Conservation (phyloP, 805 yeast species). For the Kluyveromyces dobzhanskii region DNA sequence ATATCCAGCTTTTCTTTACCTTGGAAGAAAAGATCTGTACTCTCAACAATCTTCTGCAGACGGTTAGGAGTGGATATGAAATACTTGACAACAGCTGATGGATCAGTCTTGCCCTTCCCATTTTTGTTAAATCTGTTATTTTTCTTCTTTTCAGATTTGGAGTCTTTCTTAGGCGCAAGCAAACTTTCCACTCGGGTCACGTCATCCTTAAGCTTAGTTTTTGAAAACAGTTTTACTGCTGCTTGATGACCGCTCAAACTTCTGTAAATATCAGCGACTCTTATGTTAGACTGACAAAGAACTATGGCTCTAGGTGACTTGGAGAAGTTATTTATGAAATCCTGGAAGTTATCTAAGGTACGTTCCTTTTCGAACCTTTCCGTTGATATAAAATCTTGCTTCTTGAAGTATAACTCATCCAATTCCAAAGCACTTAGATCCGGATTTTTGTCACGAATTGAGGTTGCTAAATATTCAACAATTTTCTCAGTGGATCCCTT, state of each 20-base stretch:
- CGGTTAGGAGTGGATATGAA: constrained; percentile 27
- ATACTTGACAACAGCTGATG: constrained; percentile 13
- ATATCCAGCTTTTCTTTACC: constrained; percentile 31
- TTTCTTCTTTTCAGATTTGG: constrained; percentile 1
- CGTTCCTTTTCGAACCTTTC: constrained; percentile 46
- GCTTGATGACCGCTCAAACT: constrained; percentile 45
- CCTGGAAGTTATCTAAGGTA: constrained; percentile 44
- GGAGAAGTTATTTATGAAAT: constrained; percentile 46
- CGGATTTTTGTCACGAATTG: constrained; percentile 50
- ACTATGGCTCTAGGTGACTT: constrained; percentile 36
- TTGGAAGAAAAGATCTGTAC: constrained; percentile 20
- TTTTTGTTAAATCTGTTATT: constrained; percentile 10
- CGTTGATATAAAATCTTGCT: constrained; percentile 52
- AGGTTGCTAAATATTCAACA: constrained; percentile 57
- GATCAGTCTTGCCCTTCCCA: constrained; percentile 3
- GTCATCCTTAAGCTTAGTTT: constrained; percentile 65
- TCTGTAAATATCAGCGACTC: constrained; percentile 81
- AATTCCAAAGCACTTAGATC: constrained; percentile 72
- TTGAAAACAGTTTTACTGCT: constrained; percentile 63
- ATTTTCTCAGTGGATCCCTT: constrained; percentile 48
- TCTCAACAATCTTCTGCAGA: constrained; percentile 22
- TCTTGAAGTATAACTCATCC: constrained; percentile 52
- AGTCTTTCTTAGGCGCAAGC: constrained; percentile 5
- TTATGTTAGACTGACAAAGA: constrained; percentile 68
- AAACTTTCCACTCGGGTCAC: constrained; percentile 18